Conservation (phyloP, 352 stramenopile species). For the Phytophthora idaei region DNA sequence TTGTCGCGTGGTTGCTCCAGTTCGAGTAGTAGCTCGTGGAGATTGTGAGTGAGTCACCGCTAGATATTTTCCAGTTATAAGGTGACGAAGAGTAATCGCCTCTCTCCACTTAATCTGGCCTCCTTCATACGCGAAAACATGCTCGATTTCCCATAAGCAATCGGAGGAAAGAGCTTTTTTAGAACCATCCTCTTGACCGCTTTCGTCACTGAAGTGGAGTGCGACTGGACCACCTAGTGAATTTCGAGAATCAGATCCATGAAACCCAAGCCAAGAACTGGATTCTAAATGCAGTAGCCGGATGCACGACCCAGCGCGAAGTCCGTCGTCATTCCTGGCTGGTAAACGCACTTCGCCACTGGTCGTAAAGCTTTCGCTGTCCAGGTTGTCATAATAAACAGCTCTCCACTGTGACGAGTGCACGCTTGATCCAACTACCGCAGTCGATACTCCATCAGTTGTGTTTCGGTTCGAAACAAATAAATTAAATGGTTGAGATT, state of each 20-base stretch:
- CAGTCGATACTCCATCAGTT: slow-evolving; percentile 36
- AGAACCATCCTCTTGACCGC: slow-evolving; percentile 36
- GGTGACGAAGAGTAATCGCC: slow-evolving; percentile 53
- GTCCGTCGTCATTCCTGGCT: slow-evolving; percentile 19
- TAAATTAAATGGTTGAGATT: slow-evolving; percentile 56
- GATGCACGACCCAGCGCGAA: slow-evolving; percentile 63
- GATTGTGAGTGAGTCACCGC: slow-evolving; percentile 40
- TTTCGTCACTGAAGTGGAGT: slow-evolving; percentile 58
- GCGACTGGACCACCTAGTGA: slow-evolving; percentile 29
- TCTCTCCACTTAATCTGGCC: slow-evolving; percentile 64
- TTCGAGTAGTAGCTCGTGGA: slow-evolving; percentile 20
- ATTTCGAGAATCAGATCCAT: slow-evolving; percentile 4
- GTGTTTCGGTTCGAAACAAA: slow-evolving; percentile 66
- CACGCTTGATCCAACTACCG: slow-evolving; percentile 58
- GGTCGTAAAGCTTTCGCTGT: slow-evolving; percentile 15
- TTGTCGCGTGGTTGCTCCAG: slow-evolving; percentile 7
- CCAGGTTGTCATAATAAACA: slow-evolving; percentile 57
- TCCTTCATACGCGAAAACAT: slow-evolving; percentile 52
- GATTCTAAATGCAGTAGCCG: slow-evolving; percentile 72
- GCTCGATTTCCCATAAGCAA: slow-evolving; percentile 71
- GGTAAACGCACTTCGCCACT: slow-evolving; percentile 7
- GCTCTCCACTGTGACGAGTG: slow-evolving; percentile 67
- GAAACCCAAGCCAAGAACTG: slow-evolving; percentile 63
- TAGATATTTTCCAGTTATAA: slow-evolving; percentile 66
- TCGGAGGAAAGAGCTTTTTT: slow-evolving; percentile 46